Evolutionary conservation across 169 alveolate species (phyloP).

Genomic region (Plasmodium vinckei): DNA sequence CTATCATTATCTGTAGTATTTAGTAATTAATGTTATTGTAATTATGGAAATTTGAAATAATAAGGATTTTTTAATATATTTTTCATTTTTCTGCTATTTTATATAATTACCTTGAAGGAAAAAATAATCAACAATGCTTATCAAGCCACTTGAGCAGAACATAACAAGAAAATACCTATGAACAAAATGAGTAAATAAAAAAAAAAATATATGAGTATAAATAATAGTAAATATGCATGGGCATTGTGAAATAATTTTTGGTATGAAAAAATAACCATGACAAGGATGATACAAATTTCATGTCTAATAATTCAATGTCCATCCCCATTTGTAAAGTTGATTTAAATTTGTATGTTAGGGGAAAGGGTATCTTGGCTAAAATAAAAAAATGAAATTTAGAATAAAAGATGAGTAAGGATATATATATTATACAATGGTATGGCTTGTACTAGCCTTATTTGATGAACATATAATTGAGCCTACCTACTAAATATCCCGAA

Average conservation of each 20-base stretch:
- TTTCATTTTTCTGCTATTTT: conserved; percentile 20
- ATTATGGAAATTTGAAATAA: too few species aligned
- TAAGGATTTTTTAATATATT: background rate
- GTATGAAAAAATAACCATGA: conserved; percentile 75
- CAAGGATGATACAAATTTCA: conserved; percentile 80
- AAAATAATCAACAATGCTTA: conserved; percentile 72
- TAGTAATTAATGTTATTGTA: too few species aligned
- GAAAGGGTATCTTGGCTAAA: conserved; percentile 87
- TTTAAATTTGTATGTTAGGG: conserved; percentile 85
- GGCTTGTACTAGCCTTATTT: background rate
- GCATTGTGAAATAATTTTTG: too few species aligned
- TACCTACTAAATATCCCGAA: conserved; percentile 87
- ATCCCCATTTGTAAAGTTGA: conserved; percentile 88
- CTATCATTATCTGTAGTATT: conserved; percentile 50
- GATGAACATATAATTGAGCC: background rate
- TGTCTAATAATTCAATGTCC: conserved; percentile 79
- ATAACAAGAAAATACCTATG: conserved; percentile 75
- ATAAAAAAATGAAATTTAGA: background rate
- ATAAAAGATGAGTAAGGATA: background rate
- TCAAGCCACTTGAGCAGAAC: conserved; percentile 72
- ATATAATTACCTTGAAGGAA: conserved; percentile 69
- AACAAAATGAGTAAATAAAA: background rate
- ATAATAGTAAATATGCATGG: background rate
- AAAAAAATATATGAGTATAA: conserved; percentile 68
- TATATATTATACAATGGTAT: background rate